phyloP scores from a whole-genome alignment of 1,284 basidiomycete genomes.

The Porogramme epimiltina region DNA sequence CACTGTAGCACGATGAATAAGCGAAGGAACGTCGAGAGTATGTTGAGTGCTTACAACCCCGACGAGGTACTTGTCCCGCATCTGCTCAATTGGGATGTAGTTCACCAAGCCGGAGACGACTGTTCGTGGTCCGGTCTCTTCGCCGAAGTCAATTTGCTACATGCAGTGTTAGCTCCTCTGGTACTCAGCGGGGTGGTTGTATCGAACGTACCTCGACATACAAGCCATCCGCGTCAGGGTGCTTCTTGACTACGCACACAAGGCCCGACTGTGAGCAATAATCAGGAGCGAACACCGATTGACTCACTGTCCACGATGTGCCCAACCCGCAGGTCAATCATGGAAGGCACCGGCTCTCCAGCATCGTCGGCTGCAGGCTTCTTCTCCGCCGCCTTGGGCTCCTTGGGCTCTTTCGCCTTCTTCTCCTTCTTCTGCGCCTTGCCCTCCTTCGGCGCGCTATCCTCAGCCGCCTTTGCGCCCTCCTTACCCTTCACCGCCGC shows the following conservation, averaged over 20 bases:
- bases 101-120: slow-evolving; percentile 95
- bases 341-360: slow-evolving; percentile 83
- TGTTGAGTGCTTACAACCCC: slow-evolving; percentile 66
- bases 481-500: slow-evolving; percentile 28
- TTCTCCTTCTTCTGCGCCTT: slow-evolving; percentile 47
- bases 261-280: not conserved
- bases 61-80: slow-evolving; percentile 84
- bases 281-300: not conserved
- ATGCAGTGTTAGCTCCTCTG: slow-evolving; percentile 38
- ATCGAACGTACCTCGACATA: slow-evolving; percentile 90
- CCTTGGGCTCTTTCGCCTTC: slow-evolving; percentile 49
- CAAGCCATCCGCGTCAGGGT: slow-evolving; percentile 92
- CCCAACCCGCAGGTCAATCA: slow-evolving; percentile 93
- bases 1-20: slow-evolving; percentile 48
- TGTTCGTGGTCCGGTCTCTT: slow-evolving; percentile 89
- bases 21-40: slow-evolving; percentile 1
- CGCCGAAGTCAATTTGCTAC: slow-evolving; percentile 96
- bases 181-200: no score
- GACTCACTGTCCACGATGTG: slow-evolving; percentile 86
- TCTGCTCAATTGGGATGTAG: slow-evolving; percentile 92
- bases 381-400: slow-evolving; percentile 35
- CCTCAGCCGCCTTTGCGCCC: slow-evolving; percentile 29
- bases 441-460: slow-evolving; percentile 29
- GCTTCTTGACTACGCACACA: slow-evolving; percentile 72
- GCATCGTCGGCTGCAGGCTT: slow-evolving; percentile 51